Conservation (phyloP, 257 asterid genomes). For the Handroanthus guayacan region DNA sequence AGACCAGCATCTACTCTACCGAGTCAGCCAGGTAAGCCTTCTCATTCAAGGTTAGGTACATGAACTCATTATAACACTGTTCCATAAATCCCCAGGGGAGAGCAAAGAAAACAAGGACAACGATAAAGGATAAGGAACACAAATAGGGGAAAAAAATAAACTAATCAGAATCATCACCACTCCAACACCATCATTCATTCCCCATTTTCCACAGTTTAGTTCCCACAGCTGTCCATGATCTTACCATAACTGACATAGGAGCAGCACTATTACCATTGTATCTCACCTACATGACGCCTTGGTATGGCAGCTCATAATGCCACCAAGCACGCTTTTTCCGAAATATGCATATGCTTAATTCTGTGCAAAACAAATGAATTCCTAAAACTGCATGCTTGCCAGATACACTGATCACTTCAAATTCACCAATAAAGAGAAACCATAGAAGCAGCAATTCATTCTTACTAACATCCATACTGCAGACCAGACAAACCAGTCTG, state of each 20-base stretch:
- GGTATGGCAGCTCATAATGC: slow-evolving; percentile 2
- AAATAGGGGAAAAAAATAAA: neutral
- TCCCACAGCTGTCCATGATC: neutral
- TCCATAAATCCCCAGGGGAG: neutral
- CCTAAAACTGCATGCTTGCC: neutral
- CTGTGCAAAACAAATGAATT: neutral
- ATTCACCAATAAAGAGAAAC: neutral
- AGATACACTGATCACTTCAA: neutral
- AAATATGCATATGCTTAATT: neutral
- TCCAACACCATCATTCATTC: neutral
- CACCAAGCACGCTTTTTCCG: neutral
- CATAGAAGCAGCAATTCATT: neutral
- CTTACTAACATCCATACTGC: neutral
- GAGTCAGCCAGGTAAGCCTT: neutral
- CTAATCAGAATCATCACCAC: neutral
- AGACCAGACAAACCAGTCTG: neutral
- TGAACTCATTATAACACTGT: neutral
- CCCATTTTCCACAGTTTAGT: neutral
- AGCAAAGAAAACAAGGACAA: neutral
- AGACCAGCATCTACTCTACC: neutral
- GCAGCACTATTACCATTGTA: neutral
- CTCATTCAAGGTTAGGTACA: neutral
- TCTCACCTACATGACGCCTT: neutral
- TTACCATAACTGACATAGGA: neutral
- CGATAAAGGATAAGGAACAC: neutral